These are phyloP conservation scores for Periconia sp. DNA, from an alignment of 2,329 filamentous ascomycete genomes.

Conservation along the genomic window DNA sequence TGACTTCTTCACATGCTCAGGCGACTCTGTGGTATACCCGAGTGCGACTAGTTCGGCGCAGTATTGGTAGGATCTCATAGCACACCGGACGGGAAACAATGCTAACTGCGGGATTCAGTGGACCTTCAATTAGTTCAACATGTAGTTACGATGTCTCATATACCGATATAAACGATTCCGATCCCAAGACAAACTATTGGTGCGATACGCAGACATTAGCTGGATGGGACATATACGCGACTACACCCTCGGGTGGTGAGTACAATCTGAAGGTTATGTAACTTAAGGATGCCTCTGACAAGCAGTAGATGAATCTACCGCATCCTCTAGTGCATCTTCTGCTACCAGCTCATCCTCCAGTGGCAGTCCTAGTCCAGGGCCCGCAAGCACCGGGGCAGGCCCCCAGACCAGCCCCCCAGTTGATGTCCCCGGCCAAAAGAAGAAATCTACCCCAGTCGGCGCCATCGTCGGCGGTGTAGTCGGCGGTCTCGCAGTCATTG, in stretches of 20 bases:
- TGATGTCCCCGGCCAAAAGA: too few relatives aligned
- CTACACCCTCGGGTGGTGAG: constrained; percentile 11
- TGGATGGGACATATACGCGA: constrained; percentile 13
- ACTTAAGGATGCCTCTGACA: background rate
- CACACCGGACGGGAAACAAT: background rate
- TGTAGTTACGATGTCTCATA: constrained; percentile 15
- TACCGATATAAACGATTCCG: constrained; percentile 14
- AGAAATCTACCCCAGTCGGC: constrained; percentile 12
- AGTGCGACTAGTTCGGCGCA: constrained; percentile 4
- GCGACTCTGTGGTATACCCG: constrained; percentile 10
- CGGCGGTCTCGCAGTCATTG: constrained; percentile 22
- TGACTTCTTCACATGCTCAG: constrained; percentile 16
- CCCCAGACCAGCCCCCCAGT: too few relatives aligned
- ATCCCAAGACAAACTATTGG: constrained; percentile 20
- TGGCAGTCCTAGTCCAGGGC: background rate
- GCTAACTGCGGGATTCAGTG: constrained; percentile 1
- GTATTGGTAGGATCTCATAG: constrained; percentile 11
- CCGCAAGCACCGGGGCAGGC: too few relatives aligned
- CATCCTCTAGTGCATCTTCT: background rate
- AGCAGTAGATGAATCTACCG: background rate
- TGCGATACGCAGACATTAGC: constrained; percentile 13
- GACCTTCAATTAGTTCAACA: constrained; percentile 8
- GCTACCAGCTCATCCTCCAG: background rate
- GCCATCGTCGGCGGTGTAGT: constrained; percentile 27
- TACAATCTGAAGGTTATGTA: background rate